These are phyloP conservation scores for Ophiostoma sp. DNA, from an alignment of 2,329 filamentous ascomycete species.

Conservation along the genomic window DNA sequence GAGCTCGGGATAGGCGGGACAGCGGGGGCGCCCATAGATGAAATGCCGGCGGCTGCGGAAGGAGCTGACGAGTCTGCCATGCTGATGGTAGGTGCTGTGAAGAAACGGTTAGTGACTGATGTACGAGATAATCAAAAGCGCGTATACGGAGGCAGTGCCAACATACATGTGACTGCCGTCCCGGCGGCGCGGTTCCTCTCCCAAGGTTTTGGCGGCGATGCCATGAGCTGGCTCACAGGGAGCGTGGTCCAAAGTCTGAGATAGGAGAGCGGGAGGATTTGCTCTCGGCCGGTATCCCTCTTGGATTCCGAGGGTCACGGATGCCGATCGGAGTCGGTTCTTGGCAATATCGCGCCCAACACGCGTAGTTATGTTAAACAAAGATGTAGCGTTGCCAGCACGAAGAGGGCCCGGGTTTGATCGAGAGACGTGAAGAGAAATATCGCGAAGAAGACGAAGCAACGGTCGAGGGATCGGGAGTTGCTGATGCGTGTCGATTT, in stretches of 20 bases:
- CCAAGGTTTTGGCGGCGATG: constrained; percentile 96
- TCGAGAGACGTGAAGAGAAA: not conserved
- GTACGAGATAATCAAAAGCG: not conserved
- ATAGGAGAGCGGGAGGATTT: not conserved
- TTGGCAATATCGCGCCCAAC: not conserved
- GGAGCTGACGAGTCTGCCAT: constrained; percentile 39
- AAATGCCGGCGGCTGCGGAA: constrained; percentile 40
- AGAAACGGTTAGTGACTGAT: not conserved
- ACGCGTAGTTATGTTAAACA: not conserved
- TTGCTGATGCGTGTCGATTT: not conserved
- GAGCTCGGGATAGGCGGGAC: constrained; percentile 76
- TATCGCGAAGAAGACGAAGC: too few species aligned
- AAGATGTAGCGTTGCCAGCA: not conserved
- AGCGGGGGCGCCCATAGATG: constrained; percentile 46
- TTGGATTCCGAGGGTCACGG: not conserved
- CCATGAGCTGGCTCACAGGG: constrained; percentile 41
- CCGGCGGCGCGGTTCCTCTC: constrained; percentile 65
- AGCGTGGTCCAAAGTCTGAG: not conserved
- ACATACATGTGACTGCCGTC: constrained; percentile 27
- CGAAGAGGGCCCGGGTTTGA: not conserved
- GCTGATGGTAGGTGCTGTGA: constrained; percentile 31
- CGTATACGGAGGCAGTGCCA: not conserved
- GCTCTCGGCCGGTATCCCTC: not conserved
- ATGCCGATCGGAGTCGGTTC: not conserved
- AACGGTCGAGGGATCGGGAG: too few species aligned